Evolutionary conservation across 805 yeast genomes (phyloP).

Genomic region (Blastobotrys attinorum): DNA sequence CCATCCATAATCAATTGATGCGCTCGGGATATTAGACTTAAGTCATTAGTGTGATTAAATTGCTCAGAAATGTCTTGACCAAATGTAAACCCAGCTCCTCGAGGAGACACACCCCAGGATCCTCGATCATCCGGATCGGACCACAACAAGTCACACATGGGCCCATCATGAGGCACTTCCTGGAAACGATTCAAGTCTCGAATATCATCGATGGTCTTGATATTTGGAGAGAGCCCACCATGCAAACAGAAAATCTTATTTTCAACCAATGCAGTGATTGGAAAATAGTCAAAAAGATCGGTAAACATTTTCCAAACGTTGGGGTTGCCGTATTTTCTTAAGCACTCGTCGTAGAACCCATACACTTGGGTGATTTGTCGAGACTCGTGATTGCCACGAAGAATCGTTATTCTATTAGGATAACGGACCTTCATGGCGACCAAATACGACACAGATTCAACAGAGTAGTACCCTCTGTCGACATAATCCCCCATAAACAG

Average conservation of each 20-base stretch:
- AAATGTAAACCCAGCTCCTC: conserved; percentile 99
- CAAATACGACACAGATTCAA: conserved; percentile 83
- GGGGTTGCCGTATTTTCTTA: conserved; percentile 89
- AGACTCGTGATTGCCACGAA: conserved; percentile 93
- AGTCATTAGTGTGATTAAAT: conserved; percentile 87
- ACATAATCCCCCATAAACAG: conserved; percentile 87
- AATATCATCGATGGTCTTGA: conserved; percentile 90
- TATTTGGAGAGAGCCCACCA: conserved; percentile 97
- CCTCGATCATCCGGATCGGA: conserved; percentile 97
- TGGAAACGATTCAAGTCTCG: conserved; percentile 88
- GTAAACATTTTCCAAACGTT: conserved; percentile 92
- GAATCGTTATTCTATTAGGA: conserved; percentile 85
- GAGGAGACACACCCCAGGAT: conserved; percentile 97
- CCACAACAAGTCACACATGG: conserved; percentile 96
- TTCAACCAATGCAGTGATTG: conserved; percentile 91
- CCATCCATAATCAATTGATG: conserved; percentile 99
- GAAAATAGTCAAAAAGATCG: conserved; percentile 89
- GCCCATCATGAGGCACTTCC: conserved; percentile 97
- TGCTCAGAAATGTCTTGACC: conserved; percentile 96
- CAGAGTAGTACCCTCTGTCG: conserved; percentile 83
- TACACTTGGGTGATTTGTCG: conserved; percentile 96
- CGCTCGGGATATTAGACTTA: conserved; percentile 85
- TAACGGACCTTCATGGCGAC: conserved; percentile 93
- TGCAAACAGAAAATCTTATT: conserved; percentile 89
- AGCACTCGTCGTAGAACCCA: conserved; percentile 94